phyloP scores from a whole-genome alignment of 768 basidiomycete genomes.

The Mycena olivaceomarginata region DNA sequence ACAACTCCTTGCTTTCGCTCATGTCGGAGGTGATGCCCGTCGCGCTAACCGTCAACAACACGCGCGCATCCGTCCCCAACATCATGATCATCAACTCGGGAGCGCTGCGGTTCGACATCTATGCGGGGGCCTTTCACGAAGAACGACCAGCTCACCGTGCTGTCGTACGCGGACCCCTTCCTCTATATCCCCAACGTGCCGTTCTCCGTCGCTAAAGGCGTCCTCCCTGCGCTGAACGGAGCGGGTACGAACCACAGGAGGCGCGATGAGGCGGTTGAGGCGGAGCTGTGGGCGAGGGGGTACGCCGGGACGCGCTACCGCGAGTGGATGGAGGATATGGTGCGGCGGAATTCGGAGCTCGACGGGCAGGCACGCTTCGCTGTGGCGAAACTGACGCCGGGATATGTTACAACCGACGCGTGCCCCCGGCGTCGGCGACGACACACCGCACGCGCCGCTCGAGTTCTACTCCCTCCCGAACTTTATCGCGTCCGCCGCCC shows the following conservation, averaged over 20 bases:
- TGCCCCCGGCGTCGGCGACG: conserved; percentile 88
- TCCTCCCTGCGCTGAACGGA: conserved; percentile 73
- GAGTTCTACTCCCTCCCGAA: conserved; percentile 72
- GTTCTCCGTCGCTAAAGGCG: conserved; percentile 68
- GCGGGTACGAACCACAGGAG: conserved; percentile 61
- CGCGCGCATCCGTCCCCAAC: conserved; percentile 74
- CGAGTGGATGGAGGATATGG: conserved; percentile 60
- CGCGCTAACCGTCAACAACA: conserved; percentile 77
- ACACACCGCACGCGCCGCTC: conserved; percentile 77
- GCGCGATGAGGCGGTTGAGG: conserved; percentile 54
- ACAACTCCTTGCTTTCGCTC: conserved; percentile 75
- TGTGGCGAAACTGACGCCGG: conserved; percentile 73
- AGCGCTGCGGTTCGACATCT: conserved; percentile 79
- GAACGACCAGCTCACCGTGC: conserved; percentile 87
- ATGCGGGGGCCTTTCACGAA: conserved; percentile 81
- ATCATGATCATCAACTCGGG: conserved; percentile 81
- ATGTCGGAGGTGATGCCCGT: conserved; percentile 66
- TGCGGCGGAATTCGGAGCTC: conserved; percentile 38
- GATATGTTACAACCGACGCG: conserved; percentile 84
- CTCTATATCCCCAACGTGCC: conserved; percentile 77
- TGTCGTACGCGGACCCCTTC: conserved; percentile 82
- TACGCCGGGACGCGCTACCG: conserved; percentile 70
- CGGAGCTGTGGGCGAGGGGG: conserved; percentile 66
- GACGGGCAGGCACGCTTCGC: conserved; percentile 61
- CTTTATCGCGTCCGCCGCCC: conserved; percentile 76